phyloP scores from a whole-genome alignment of 2,329 filamentous ascomycete genomes.

The Ceratocystis diversiconidia region DNA sequence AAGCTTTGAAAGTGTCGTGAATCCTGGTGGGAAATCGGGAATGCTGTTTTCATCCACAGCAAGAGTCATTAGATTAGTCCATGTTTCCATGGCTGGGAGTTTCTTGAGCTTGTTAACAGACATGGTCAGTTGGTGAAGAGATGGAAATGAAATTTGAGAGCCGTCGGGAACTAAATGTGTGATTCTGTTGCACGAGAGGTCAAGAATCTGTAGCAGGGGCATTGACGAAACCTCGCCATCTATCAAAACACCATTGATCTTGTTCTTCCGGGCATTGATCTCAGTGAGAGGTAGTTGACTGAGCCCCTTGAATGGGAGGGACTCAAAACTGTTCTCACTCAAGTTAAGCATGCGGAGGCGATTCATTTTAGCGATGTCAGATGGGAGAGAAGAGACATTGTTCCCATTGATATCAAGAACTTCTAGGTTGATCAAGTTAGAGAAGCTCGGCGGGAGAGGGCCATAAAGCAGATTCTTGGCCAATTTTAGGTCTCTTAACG shows the following conservation, averaged over 20 bases:
- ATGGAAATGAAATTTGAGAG: slow-evolving; percentile 47
- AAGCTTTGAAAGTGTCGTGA: slow-evolving; percentile 52
- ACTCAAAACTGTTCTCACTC: slow-evolving; percentile 60
- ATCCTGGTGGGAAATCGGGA: slow-evolving; percentile 58
- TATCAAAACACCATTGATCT: slow-evolving; percentile 58
- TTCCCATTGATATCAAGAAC: slow-evolving; percentile 72
- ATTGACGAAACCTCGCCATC: slow-evolving; percentile 44
- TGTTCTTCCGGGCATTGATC: slow-evolving; percentile 63
- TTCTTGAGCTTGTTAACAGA: slow-evolving; percentile 63
- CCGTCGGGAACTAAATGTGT: slow-evolving; percentile 34
- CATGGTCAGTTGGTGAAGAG: slow-evolving; percentile 58
- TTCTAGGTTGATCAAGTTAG: slow-evolving; percentile 55
- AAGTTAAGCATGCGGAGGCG: slow-evolving; percentile 65
- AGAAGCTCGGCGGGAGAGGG: slow-evolving; percentile 48
- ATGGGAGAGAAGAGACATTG: slow-evolving; percentile 56
- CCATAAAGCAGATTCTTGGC: slow-evolving; percentile 64
- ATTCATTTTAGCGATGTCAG: slow-evolving; percentile 49
- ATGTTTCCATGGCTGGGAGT: slow-evolving; percentile 61
- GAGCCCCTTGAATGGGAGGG: slow-evolving; percentile 56
- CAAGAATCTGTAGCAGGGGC: slow-evolving; percentile 55
- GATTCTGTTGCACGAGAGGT: slow-evolving; percentile 65
- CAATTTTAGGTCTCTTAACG: slow-evolving; percentile 66
- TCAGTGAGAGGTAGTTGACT: slow-evolving; percentile 57
- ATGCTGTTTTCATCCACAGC: slow-evolving; percentile 73
- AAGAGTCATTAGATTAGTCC: slow-evolving; percentile 59